Percentiles rank a stretch among this genome's conserved stretches.
Evolutionary conservation across 1,139 yeast species (phyloP).

Genomic region (Petasospora fabianii): DNA sequence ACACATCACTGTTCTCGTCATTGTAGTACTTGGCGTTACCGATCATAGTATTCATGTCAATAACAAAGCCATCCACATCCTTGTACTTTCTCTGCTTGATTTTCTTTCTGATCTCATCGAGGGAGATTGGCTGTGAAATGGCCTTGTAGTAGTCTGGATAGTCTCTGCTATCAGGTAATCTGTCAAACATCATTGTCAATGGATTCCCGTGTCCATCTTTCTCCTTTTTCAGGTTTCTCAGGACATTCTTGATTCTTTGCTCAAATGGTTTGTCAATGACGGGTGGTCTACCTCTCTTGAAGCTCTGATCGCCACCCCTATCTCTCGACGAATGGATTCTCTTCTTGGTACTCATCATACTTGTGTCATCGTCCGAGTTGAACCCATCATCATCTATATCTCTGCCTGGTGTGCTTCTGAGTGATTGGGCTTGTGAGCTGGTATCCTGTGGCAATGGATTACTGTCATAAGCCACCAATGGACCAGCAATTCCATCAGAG

Average conservation of each 20-base stretch:
- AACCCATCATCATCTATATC: constrained; percentile 17
- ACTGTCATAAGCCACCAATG: constrained; percentile 22
- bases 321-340: constrained; percentile 13
- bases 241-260: constrained; percentile 80
- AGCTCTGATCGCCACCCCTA: constrained; percentile 37
- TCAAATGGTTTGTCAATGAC: constrained; percentile 93
- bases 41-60: constrained; percentile 73
- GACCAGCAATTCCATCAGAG: constrained; percentile 31
- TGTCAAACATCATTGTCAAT: constrained; percentile 66
- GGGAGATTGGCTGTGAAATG: constrained; percentile 68
- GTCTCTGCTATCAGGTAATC: constrained; percentile 68
- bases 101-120: constrained; percentile 77
- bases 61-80: constrained; percentile 69
- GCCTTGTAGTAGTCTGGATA: constrained; percentile 66
- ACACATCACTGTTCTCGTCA: constrained; percentile 53
- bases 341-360: constrained; percentile 5
- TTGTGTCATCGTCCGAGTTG: constrained; percentile 14
- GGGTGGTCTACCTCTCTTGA: constrained; percentile 91
- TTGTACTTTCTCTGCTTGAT: constrained; percentile 83
- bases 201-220: constrained; percentile 49
- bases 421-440: constrained; percentile 4
- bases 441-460: background rate
- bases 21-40: constrained; percentile 68
- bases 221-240: constrained; percentile 76
- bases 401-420: constrained; percentile 20